Base-by-base conservation (phyloP, 164 flowering plant species). In the Taxillus chinensis region DNA sequence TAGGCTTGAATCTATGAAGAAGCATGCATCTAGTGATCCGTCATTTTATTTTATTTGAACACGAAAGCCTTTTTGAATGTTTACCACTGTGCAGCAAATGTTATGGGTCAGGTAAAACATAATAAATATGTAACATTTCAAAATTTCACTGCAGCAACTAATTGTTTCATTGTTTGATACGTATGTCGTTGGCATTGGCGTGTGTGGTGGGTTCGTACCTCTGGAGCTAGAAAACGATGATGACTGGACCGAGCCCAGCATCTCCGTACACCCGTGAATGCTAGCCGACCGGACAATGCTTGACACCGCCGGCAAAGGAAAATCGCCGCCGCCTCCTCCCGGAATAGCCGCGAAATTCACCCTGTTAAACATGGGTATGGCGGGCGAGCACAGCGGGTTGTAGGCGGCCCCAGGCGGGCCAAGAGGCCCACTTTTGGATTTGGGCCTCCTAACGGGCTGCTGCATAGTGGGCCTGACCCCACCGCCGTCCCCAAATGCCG, bases 371-470 rank as follows among this genome's bases (percentile, higher is more conserved):
- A 78, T 70, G 2, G 77, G 83, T 58, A 73, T 62, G 0, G 75
- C 80, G 45, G 96, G 90, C 2, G 96, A 83, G 61, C 84, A 77
- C 70, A 75, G 55, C 1, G 91, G 78, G 67, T 86, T 72, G 66
- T 75, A 82, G 0, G 86, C 88, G 42, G 76, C 40, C 8, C 96
- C 96, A 8, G 91, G 91, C 27, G 85, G 84, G 3, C 95, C 96
- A 50, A 93, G 84, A 3, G 98, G 97, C 40, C 98, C 98, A 48
- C 98, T 93, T 65, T 88, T 93, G 0, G 98, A 82, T 70, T 86
- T 88, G 1, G 89, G 98, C 64, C 83, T 72, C 74, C 90, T 75
- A 52, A 82, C 86, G 9, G 78, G 81, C 42, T 71, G 80, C 4
- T 77, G 86, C 59, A 58, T 12, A 0, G 89, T 69, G 27, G 74